Evolutionary conservation across 495 filamentous ascomycete species (phyloP), one percentile per base, ranked within the genome.

Genomic region (Neurospora sp.): DNA sequence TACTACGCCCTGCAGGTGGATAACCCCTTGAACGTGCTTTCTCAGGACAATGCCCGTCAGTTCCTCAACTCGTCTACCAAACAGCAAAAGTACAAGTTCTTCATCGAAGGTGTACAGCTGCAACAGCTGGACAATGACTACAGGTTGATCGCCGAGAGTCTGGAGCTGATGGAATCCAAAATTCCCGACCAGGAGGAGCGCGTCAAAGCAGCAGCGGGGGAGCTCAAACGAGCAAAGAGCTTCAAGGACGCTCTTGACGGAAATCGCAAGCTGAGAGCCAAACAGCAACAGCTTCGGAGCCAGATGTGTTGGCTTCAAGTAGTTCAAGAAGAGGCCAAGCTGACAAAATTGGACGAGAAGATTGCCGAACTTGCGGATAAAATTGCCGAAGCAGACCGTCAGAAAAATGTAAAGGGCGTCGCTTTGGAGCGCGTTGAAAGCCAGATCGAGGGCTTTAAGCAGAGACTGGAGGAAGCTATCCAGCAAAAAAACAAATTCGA

Each of bases 1-100:
- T 95, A 91, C 79, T 98, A 92, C 79, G 91, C 92, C 41, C 86
- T 99, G 16, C 96, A 98, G 80, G 92, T 99, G 42, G 96, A 98
- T 79, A 99, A 99, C 74, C 96, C 96, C 0, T 92, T 99, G 84
- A 99, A 96, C 75, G 92, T 98, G n/a, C 88, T 99, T 38, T 97
- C 95, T 2, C 96, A 99, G 81, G 96, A 99, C 78, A 92, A 92
- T 81, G 96, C 96, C 40, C 91, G 95, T 18, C 92, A 97, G 73
- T 99, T 99, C 78, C 86, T 99, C 10, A 97, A 93, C 80, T 86
- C 89, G 31, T 96, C 96, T 27, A 91, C 87, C 27, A 88, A 94
- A 5, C 82, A 85, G 5, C 90, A 95, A 70, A 99, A 98, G 79
- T 99, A 98, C 85, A 95, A 93, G 76, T 97, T 97, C 76, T 99